These are phyloP conservation scores for Phytophthora tubulina DNA, from an alignment of 352 stramenopile genomes.

Conservation along the genomic window DNA sequence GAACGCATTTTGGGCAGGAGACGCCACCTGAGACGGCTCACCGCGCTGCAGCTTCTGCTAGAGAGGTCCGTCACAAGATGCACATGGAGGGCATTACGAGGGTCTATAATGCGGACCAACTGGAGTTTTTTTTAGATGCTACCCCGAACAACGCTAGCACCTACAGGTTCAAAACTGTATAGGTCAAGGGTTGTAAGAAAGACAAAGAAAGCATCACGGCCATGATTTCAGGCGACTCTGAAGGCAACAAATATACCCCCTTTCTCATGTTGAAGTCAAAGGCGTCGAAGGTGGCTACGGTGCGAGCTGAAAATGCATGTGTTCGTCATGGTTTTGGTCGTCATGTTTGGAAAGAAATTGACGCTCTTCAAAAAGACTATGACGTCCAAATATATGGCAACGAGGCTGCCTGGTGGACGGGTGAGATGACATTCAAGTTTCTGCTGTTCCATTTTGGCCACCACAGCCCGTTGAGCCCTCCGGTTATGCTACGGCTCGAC, in stretches of 20 bases:
- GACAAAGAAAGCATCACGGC: neutral
- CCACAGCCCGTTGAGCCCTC: neutral
- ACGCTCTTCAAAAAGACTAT: neutral
- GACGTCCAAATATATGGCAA: neutral
- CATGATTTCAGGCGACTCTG: neutral
- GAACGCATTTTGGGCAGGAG: neutral
- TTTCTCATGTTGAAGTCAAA: neutral
- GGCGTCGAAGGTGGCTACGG: neutral
- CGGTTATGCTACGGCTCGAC: neutral
- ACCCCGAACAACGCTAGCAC: neutral
- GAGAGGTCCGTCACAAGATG: neutral
- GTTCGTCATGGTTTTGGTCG: neutral
- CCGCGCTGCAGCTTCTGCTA: neutral
- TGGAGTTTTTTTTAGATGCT: neutral
- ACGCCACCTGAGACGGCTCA: neutral
- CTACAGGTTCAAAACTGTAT: neutral
- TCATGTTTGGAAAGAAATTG: neutral
- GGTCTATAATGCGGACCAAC: neutral
- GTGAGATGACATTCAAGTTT: neutral
- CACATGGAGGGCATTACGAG: neutral
- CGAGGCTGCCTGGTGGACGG: neutral
- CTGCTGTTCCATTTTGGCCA: neutral
- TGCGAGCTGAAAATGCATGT: neutral
- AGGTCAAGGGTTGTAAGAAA: neutral
- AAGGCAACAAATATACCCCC: neutral